Evolutionary conservation across 2,329 filamentous ascomycete species (phyloP).

Genomic region (Neofusicoccum kwambonambiense): DNA sequence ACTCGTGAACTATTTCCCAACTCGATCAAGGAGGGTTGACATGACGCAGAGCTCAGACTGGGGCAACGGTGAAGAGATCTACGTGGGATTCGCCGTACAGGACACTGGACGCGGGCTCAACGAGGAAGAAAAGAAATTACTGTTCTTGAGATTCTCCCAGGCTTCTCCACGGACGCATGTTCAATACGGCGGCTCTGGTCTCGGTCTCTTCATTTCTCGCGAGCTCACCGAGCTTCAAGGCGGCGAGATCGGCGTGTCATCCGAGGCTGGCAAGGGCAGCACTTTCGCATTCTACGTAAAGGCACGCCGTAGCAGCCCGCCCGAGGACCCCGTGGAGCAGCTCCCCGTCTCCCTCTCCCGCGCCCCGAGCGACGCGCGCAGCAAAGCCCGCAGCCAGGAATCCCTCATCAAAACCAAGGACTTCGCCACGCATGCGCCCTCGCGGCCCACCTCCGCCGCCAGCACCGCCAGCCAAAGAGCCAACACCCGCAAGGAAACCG

Average conservation of each 20-base stretch:
- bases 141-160: slow-evolving; percentile 79
- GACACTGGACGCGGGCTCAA: slow-evolving; percentile 76
- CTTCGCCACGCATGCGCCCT: slow-evolving; percentile 26
- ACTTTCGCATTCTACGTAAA: slow-evolving; percentile 77
- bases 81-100: slow-evolving; percentile 69
- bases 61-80: slow-evolving; percentile 66
- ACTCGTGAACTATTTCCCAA: slow-evolving; percentile 62
- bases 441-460: slow-evolving; percentile 6
- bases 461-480: slow-evolving; percentile 15
- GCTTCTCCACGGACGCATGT: slow-evolving; percentile 73
- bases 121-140: slow-evolving; percentile 67
- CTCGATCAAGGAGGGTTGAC: slow-evolving; percentile 49
- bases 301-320: slow-evolving; percentile 55
- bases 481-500: slow-evolving; percentile 21
- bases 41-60: slow-evolving; percentile 60
- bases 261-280: slow-evolving; percentile 65
- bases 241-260: slow-evolving; percentile 73
- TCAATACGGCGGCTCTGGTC: slow-evolving; percentile 74
- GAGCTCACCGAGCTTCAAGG: slow-evolving; percentile 79
- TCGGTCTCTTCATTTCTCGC: slow-evolving; percentile 76
- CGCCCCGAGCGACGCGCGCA: slow-evolving; percentile 32
- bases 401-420: slow-evolving; percentile 33
- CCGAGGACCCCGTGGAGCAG: slow-evolving; percentile 31
- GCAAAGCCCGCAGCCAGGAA: slow-evolving; percentile 23
- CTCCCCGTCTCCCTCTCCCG: slow-evolving; percentile 29